A percentile compares a stretch with the other conserved stretches of the same genome.
Conservation (phyloP, 2,329 filamentous ascomycete species). For the Kalaharituber pfeilii region DNA sequence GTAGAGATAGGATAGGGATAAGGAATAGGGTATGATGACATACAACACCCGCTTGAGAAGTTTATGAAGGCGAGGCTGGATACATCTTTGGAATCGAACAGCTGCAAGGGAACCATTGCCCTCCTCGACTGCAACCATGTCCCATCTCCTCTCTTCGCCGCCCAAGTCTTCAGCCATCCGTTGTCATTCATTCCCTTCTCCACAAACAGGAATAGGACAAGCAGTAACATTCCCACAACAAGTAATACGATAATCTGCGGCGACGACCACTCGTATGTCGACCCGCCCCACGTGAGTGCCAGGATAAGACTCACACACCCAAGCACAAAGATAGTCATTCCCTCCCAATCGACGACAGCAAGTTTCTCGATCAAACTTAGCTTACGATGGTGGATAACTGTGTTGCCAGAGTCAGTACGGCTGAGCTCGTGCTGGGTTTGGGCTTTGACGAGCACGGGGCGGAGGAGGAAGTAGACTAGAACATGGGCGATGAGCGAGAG, state of each 20-base stretch:
- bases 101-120: constrained; percentile 46
- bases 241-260: constrained; percentile 33
- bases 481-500: constrained; percentile 36
- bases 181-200: background rate
- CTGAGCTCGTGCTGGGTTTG: background rate
- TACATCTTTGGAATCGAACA: constrained; percentile 42
- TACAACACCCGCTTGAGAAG: constrained; percentile 40
- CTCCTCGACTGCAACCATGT: constrained; percentile 19
- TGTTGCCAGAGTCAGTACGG: background rate
- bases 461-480: constrained; percentile 32
- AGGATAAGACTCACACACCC: constrained; percentile 28
- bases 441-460: background rate
- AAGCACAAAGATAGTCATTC: constrained; percentile 39
- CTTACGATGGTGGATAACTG: constrained; percentile 9
- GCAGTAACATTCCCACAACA: constrained; percentile 31
- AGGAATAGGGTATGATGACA: no score
- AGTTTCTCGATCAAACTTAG: constrained; percentile 32
- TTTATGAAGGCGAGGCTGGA: constrained; percentile 45
- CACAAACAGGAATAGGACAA: constrained; percentile 28
- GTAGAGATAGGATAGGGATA: no score
- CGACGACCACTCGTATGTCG: constrained; percentile 33
- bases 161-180: background rate
- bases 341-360: constrained; percentile 39
- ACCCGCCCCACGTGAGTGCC: constrained; percentile 36
- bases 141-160: background rate